Percentiles rank a stretch among this genome's conserved stretches.
Conservation (phyloP, 1,139 yeast species). For the Chernovozyma sophiae-reginae region DNA sequence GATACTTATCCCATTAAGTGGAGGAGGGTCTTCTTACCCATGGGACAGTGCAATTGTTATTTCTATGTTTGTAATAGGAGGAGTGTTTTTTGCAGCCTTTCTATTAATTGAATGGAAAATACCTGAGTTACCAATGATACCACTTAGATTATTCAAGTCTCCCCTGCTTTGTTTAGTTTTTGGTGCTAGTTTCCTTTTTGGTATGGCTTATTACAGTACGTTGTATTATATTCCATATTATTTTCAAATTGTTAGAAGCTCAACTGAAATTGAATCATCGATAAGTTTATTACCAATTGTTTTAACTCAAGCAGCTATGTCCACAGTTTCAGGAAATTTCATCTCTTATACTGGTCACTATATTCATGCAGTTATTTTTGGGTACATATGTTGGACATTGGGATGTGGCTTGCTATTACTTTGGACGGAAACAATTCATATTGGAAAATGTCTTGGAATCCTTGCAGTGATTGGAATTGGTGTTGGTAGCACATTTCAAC, state of each 20-base stretch:
- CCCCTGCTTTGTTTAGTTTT: slow-evolving; percentile 39
- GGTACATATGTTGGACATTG: slow-evolving; percentile 41
- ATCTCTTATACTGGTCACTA: slow-evolving; percentile 42
- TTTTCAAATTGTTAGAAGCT: slow-evolving; percentile 46
- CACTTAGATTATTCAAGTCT: slow-evolving; percentile 42
- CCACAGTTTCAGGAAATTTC: slow-evolving; percentile 41
- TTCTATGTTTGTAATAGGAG: slow-evolving; percentile 45
- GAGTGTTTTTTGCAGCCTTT: slow-evolving; percentile 35
- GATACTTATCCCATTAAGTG: slow-evolving; percentile 47
- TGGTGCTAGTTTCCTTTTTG: slow-evolving; percentile 44
- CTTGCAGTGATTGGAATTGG: slow-evolving; percentile 46
- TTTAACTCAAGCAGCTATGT: slow-evolving; percentile 33
- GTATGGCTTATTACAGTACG: slow-evolving; percentile 43
- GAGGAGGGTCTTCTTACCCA: slow-evolving; percentile 51
- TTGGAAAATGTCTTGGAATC: slow-evolving; percentile 32
- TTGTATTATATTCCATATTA: slow-evolving; percentile 48
- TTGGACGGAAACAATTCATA: slow-evolving; percentile 26
- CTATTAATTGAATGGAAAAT: slow-evolving; percentile 46
- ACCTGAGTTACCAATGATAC: slow-evolving; percentile 53
- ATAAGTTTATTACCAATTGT: slow-evolving; percentile 41
- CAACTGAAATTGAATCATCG: slow-evolving; percentile 34
- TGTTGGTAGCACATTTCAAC: slow-evolving; percentile 26
- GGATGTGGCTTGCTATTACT: slow-evolving; percentile 36
- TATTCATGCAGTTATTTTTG: slow-evolving; percentile 35
- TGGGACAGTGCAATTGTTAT: slow-evolving; percentile 52